These are phyloP conservation scores for Globisporangium okanoganense DNA, from an alignment of 352 stramenopile species.

Conservation along the genomic window DNA sequence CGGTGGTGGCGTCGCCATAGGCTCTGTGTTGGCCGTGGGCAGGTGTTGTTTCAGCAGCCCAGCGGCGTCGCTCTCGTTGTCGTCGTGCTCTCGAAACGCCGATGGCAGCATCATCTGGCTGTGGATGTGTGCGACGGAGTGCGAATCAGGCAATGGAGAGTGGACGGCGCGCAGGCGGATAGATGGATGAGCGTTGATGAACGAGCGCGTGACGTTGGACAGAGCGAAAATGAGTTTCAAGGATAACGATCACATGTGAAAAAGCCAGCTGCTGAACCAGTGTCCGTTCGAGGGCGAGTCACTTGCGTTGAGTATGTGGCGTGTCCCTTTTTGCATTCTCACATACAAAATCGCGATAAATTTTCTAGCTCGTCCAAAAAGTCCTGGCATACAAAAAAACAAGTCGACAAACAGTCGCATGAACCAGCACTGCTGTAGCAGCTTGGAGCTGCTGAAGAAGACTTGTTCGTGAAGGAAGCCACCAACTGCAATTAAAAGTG, in stretches of 20 bases:
- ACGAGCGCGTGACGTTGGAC: background rate
- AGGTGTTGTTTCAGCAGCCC: background rate
- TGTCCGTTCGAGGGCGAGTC: background rate
- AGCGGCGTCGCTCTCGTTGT: background rate
- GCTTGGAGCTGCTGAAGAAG: too few species aligned
- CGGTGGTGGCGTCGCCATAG: too few species aligned
- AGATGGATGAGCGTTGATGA: background rate
- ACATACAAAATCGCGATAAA: too few species aligned
- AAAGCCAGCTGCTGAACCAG: background rate
- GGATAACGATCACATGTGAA: background rate
- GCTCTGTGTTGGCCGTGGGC: background rate
- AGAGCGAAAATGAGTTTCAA: background rate
- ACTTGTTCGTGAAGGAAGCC: too few species aligned
- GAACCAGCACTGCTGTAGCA: too few species aligned
- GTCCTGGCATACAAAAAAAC: too few species aligned
- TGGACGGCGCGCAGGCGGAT: background rate
- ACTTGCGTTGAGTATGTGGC: background rate
- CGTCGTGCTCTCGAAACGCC: constrained; percentile 3
- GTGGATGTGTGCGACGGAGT: background rate
- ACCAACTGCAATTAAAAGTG: too few species aligned
- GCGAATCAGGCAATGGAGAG: background rate
- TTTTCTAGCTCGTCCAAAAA: too few species aligned
- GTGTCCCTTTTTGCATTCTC: background rate
- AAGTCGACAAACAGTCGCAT: too few species aligned
- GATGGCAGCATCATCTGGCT: background rate